These are phyloP conservation scores for Cyberlindnera misumaiensis DNA, from an alignment of 805 yeast species.

Conservation along the genomic window DNA sequence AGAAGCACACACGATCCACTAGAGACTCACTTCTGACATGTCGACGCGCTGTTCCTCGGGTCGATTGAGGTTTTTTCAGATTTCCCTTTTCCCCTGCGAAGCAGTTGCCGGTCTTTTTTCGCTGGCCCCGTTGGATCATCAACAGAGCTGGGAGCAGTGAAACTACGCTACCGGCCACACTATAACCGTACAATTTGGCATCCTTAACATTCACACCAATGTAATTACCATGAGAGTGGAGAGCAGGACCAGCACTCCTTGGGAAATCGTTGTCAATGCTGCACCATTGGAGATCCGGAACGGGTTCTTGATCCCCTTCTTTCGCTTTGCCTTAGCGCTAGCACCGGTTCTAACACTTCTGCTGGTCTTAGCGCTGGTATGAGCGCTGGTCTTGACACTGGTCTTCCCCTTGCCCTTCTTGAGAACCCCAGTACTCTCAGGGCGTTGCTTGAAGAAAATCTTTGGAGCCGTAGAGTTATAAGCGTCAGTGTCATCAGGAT, in stretches of 20 bases:
- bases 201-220: not conserved
- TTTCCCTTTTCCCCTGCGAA: not conserved
- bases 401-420: not conserved
- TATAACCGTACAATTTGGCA: too few relatives aligned
- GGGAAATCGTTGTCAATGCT: not conserved
- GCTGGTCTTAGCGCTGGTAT: not conserved
- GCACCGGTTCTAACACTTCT: not conserved
- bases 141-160: too few relatives aligned
- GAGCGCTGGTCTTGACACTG: not conserved
- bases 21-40: conserved; percentile 3
- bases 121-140: too few relatives aligned
- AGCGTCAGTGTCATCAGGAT: not conserved
- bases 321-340: not conserved
- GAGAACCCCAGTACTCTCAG: not conserved
- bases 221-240: not conserved
- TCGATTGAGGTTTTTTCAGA: not conserved
- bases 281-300: not conserved
- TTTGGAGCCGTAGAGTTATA: not conserved
- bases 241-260: not conserved
- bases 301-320: conserved; percentile 1
- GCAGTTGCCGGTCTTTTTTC: too few relatives aligned
- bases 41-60: not conserved
- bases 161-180: too few relatives aligned
- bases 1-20: too few relatives aligned
- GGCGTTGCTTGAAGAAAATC: not conserved